Base-by-base conservation (phyloP, 208 protist species). In the Acanthamoeba royreba region DNA sequence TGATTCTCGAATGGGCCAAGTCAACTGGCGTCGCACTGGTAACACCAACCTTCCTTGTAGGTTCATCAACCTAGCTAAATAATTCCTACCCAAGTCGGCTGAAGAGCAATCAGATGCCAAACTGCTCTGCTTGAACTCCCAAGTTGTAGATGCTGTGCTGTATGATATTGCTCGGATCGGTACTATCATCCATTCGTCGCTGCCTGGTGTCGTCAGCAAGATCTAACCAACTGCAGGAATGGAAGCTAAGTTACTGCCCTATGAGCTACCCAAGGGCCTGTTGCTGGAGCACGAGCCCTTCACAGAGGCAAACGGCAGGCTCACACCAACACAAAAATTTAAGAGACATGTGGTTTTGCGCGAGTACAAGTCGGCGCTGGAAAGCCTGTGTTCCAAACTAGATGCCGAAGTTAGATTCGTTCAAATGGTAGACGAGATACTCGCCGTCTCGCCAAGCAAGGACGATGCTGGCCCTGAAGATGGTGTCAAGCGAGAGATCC, bases 321-420 rank as follows among this genome's bases (percentile, higher is more conserved):
- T 89, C 33, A 89, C 81, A 33, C 7, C 81, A n/a, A 89, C 81
- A n/a, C 45, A 66, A 49, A 89, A 89, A 49, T 33, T 89, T 35
- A 89, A 63, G 49, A 28, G 81, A 3, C 81, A 89, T 35, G 52
- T 35, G 31, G 49, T 66, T 7, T 33, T 46, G 81, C n/a, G 52
- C 28, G 33, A 89, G 11, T 89, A 66, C 81, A 43, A 40, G 31
- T 1, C 46, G 9, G 47, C 47, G 9, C 45, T 89, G 47, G 19
- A 2, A 33, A 28, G 31, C 1, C 81, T 55, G 33, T 89, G 52
- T 40, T 43, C 31, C 9, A 31, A 40, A 35, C 81, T 89, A 33
- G 81, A 89, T 43, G 72, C 72, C 42, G 72, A 83, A 52, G 72
- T 31, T 22, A 1, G 17, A 43, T 83, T 83, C 72, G 42, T 52